A percentile compares a stretch with the other conserved stretches of the same genome.
These are phyloP conservation scores for Lotus japonicus DNA, from an alignment of 306 rosid species.

Conservation along the genomic window DNA sequence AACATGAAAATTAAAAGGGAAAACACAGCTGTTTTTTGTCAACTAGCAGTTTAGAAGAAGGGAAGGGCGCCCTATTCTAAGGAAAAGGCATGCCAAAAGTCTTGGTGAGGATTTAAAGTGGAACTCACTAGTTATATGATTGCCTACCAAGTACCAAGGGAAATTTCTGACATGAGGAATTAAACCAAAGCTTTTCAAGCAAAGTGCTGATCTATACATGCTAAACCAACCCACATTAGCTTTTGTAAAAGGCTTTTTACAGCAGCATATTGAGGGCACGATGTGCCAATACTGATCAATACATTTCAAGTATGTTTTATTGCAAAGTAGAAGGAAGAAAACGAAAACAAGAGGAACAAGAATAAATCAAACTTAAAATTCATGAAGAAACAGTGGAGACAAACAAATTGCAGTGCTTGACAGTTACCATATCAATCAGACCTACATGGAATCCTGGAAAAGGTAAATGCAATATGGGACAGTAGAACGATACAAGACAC, in stretches of 20 bases:
- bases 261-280: neutral
- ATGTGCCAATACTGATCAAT: neutral
- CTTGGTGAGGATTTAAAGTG: neutral
- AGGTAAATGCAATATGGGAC: neutral
- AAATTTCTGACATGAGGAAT: neutral
- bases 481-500: neutral
- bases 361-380: neutral
- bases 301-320: neutral
- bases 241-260: neutral
- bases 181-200: neutral
- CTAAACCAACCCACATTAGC: neutral
- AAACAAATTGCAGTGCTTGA: neutral
- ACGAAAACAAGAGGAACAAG: neutral
- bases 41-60: neutral
- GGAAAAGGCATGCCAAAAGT: neutral
- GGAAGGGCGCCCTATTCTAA: neutral
- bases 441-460: neutral
- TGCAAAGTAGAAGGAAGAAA: neutral
- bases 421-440: neutral
- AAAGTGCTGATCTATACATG: neutral
- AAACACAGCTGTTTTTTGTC: neutral
- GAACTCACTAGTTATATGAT: neutral
- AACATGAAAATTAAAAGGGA: neutral
- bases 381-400: neutral
- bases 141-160: neutral